phyloP scores from a whole-genome alignment of 331 rosid genomes.

The Quercus phellos region DNA sequence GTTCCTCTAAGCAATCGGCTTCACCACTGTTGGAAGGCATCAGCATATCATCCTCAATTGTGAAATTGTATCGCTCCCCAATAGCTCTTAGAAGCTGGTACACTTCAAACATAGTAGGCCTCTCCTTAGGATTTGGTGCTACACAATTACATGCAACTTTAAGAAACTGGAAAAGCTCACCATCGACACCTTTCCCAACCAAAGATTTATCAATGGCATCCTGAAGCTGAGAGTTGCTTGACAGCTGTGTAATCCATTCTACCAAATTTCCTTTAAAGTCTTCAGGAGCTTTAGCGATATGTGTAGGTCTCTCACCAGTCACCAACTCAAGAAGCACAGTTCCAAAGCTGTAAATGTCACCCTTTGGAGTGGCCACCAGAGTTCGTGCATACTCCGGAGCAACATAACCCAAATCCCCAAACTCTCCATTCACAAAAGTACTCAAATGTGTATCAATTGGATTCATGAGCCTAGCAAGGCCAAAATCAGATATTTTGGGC shows the following conservation, averaged over 20 bases:
- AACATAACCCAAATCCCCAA: constrained; percentile 93
- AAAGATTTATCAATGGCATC: constrained; percentile 61
- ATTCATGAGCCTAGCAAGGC: constrained; percentile 95
- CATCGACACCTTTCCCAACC: constrained; percentile 52
- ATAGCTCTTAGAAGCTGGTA: constrained; percentile 85
- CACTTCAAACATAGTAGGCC: constrained; percentile 97
- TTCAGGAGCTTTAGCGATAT: constrained; percentile 69
- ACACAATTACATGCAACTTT: constrained; percentile 83
- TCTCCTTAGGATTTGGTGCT: constrained; percentile 53
- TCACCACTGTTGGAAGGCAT: constrained; percentile 38
- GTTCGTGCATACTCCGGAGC: constrained; percentile 93
- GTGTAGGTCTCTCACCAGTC: constrained; percentile 78
- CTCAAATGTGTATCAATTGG: constrained; percentile 93
- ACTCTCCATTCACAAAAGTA: constrained; percentile 92
- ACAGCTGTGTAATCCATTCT: constrained; percentile 66
- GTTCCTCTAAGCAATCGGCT: constrained; percentile 48
- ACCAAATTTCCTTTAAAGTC: constrained; percentile 77
- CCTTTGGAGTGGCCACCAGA: constrained; percentile 88
- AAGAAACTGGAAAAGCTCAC: constrained; percentile 85
- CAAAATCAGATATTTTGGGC: constrained; percentile 90
- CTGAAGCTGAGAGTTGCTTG: constrained; percentile 40
- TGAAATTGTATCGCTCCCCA: constrained; percentile 67
- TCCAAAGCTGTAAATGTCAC: constrained; percentile 89
- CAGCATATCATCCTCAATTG: constrained; percentile 63
- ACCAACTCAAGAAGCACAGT: constrained; percentile 90